These are phyloP conservation scores for Austroboletus novae-zelandiae DNA, from an alignment of 1,284 basidiomycete species.

Conservation along the genomic window DNA sequence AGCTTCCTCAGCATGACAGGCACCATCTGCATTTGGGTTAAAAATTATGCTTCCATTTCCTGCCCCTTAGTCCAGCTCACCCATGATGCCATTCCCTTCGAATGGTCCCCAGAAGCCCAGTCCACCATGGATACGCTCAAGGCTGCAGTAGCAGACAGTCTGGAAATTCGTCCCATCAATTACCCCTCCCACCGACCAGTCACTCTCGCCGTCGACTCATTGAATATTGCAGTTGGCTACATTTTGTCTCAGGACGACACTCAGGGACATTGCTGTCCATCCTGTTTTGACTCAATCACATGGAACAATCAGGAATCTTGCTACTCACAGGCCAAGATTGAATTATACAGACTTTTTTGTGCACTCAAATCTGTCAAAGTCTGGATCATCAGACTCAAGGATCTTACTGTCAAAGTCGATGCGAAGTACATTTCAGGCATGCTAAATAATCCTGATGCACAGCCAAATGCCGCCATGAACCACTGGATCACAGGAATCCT, in stretches of 20 bases:
- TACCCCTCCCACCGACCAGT: constrained; percentile 28
- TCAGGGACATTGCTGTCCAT: constrained; percentile 14
- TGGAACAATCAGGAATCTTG: constrained; percentile 35
- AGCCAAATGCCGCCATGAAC: constrained; percentile 37
- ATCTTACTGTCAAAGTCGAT: neutral
- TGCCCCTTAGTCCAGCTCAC: constrained; percentile 5
- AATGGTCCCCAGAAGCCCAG: neutral
- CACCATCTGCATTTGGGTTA: constrained; percentile 25
- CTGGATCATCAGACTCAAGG: neutral
- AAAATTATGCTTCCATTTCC: constrained; percentile 7
- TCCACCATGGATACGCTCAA: constrained; percentile 31
- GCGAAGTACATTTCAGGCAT: constrained; percentile 3
- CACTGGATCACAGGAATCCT: constrained; percentile 39
- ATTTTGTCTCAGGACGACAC: constrained; percentile 31
- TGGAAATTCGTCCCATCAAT: constrained; percentile 32
- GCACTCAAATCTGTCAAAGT: constrained; percentile 7
- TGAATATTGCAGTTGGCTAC: constrained; percentile 32
- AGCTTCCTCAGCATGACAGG: constrained; percentile 31
- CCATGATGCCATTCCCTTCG: neutral
- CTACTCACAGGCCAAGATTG: constrained; percentile 43
- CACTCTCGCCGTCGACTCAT: constrained; percentile 38
- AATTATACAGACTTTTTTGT: constrained; percentile 40
- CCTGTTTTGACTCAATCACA: constrained; percentile 36
- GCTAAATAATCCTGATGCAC: constrained; percentile 1
- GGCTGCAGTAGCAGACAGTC: neutral